Evolutionary conservation across 2,329 filamentous ascomycete genomes (phyloP), one percentile per base, ranked within the genome.

Genomic region (Fusarium sublunatum): DNA sequence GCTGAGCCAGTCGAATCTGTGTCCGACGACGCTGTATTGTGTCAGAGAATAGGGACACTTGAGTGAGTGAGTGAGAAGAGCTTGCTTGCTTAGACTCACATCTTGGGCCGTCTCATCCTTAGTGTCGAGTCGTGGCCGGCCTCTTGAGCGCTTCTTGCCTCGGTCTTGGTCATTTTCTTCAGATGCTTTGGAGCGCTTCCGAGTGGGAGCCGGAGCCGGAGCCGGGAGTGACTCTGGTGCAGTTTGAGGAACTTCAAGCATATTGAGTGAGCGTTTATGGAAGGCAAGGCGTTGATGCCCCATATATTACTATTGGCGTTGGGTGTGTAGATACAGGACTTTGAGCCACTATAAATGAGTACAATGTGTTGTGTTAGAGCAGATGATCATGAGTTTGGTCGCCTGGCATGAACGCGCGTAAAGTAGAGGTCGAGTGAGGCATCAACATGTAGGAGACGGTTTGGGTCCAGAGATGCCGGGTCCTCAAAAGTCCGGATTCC

Each of bases 1-100:
- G 83, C 74, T 96, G 93, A 2, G 93, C 93, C 51, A 94, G 84
- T 24, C 93, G 88, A 63, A 97, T 95, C 73, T 97, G 93, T 6
- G 91, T 94, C 51, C 93, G 86, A 48, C 93, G 89, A 61, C 92
- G 89, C 90, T 91, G 36, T 36, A 26, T 43, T 22, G 60, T 61
- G 61, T 76, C 55, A 75, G 70, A 52, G 40, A 11, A 43, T 53
- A 34, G 46, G 11, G 19, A 19, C 19, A 24, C 15, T n/a, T 4
- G 22, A 13, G 53, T 34, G 34, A 13, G n/a, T 22, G 38, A 19
- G 19, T 13, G 4, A 36, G 9, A 19, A 19, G 19, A 19, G 19
- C 19, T 19, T 22, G 32, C 13, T 31, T 29, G 22, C 22, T n/a
- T 42, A 19, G 15, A 53, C 89, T 84, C 77, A 92, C 91, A 79